Evolutionary conservation across 768 basidiomycete species (phyloP).

Genomic region (Mrakia hoshinonis): DNA sequence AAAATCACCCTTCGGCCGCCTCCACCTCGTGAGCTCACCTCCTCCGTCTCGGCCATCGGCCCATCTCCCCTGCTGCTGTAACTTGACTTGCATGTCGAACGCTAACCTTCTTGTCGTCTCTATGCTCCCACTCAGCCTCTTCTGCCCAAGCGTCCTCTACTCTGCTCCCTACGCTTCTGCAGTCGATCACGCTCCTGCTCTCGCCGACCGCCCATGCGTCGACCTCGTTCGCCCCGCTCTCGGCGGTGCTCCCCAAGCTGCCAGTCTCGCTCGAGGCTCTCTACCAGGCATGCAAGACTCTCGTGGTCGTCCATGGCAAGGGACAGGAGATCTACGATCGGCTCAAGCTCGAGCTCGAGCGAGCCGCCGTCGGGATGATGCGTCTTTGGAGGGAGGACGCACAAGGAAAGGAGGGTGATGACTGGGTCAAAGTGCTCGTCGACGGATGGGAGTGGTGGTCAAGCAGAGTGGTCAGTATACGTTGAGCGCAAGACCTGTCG

Average conservation of each 20-base stretch:
- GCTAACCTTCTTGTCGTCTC: neutral
- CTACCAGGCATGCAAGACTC: slow-evolving; percentile 17
- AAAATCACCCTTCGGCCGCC: neutral
- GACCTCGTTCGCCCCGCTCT: slow-evolving; percentile 2
- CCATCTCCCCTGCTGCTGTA: no score
- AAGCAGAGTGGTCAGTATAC: neutral
- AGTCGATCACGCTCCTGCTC: slow-evolving; percentile 8
- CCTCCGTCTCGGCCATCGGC: neutral
- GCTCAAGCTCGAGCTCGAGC: slow-evolving; percentile 10
- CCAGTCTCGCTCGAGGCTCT: slow-evolving; percentile 2
- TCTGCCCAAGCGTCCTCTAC: neutral
- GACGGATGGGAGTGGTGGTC: slow-evolving; percentile 19
- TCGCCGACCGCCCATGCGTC: neutral
- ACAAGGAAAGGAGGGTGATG: neutral
- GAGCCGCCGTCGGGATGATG: slow-evolving; percentile 2
- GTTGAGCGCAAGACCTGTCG: neutral
- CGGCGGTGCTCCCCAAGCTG: neutral
- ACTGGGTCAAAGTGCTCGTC: slow-evolving; percentile 1
- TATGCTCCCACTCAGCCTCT: neutral
- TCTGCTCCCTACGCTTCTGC: neutral
- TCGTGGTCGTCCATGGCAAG: slow-evolving; percentile 9
- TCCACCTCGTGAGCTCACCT: neutral
- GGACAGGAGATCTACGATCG: slow-evolving; percentile 9
- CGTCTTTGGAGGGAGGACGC: slow-evolving; percentile 12
- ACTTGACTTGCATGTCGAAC: neutral